Evolutionary conservation across 2,329 filamentous ascomycete genomes (phyloP).

Genomic region (Alternaria triticina): DNA sequence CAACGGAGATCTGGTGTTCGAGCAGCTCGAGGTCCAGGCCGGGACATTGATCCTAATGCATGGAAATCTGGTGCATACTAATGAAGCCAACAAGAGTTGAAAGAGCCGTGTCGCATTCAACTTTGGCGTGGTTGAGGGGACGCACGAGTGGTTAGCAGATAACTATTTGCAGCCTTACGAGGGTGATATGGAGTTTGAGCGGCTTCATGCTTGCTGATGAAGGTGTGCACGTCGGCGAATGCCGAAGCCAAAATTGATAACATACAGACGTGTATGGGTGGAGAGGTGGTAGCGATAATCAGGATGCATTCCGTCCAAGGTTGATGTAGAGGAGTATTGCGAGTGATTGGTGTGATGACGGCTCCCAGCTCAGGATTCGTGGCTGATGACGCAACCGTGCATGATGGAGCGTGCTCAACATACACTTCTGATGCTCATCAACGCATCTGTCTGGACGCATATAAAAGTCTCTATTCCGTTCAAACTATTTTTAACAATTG

Average conservation of each 20-base stretch:
- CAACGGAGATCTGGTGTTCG: rapidly evolving
- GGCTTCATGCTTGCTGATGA: background rate
- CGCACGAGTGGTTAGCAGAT: background rate
- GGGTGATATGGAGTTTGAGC: background rate
- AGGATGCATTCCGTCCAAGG: too few relatives aligned
- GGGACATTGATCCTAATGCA: background rate
- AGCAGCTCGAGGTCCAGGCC: rapidly evolving
- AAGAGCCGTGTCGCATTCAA: background rate
- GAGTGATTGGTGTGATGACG: too few relatives aligned
- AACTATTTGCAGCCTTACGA: background rate
- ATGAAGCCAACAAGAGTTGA: background rate
- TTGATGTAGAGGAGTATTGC: too few relatives aligned
- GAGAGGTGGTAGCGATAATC: too few relatives aligned
- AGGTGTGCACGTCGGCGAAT: rapidly evolving
- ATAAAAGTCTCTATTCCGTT: too few relatives aligned
- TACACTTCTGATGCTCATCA: too few relatives aligned
- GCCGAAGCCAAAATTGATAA: too few relatives aligned
- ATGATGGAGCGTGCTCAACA: too few relatives aligned
- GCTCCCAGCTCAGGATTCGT: too few relatives aligned
- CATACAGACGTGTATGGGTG: too few relatives aligned
- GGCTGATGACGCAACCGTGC: too few relatives aligned
- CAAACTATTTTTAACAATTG: rapidly evolving
- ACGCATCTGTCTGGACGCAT: too few relatives aligned
- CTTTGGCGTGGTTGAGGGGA: background rate
- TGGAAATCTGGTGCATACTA: background rate